A percentile compares a stretch with the other conserved stretches of the same genome.
phyloP scores from a whole-genome alignment of 2,329 filamentous ascomycete genomes.

The Corinectria fuckeliana region DNA sequence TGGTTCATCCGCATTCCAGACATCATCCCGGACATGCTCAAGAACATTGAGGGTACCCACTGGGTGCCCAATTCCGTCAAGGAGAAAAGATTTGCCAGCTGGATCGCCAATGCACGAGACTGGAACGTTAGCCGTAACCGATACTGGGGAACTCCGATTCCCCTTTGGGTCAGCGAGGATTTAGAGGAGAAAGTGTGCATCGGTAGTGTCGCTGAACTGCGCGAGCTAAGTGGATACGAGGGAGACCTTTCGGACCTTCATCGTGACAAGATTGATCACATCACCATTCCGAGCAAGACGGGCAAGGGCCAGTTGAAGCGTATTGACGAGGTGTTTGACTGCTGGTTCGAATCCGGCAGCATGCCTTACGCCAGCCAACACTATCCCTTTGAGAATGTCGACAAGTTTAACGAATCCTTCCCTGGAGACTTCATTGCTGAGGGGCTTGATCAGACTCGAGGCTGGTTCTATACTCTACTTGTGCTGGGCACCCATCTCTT shows the following conservation, averaged over 20 bases:
- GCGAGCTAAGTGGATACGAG: constrained; percentile 82
- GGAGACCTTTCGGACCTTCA: constrained; percentile 87
- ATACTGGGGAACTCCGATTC: constrained; percentile 95
- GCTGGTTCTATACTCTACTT: constrained; percentile 95
- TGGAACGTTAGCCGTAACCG: constrained; percentile 96
- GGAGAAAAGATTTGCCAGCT: constrained; percentile 87
- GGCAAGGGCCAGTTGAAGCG: constrained; percentile 84
- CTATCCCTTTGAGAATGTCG: constrained; percentile 89
- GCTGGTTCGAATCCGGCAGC: constrained; percentile 95
- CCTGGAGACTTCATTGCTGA: constrained; percentile 95
- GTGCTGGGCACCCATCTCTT: constrained; percentile 90
- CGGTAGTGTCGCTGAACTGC: constrained; percentile 84
- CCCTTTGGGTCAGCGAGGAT: constrained; percentile 91
- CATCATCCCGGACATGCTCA: constrained; percentile 86
- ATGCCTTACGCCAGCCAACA: constrained; percentile 94
- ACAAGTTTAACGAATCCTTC: constrained; percentile 80
- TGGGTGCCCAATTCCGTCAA: constrained; percentile 94
- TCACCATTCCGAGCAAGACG: constrained; percentile 89
- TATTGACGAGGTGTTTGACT: constrained; percentile 91
- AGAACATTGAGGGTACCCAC: constrained; percentile 86
- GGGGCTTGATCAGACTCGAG: constrained; percentile 89
- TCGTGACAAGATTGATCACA: constrained; percentile 89
- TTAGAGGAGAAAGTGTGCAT: constrained; percentile 85
- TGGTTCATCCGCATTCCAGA: constrained; percentile 93
- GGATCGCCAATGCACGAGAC: constrained; percentile 89